These are phyloP conservation scores for Narthecium ossifragum DNA, from an alignment of 106 monocot genomes.

Conservation along the genomic window DNA sequence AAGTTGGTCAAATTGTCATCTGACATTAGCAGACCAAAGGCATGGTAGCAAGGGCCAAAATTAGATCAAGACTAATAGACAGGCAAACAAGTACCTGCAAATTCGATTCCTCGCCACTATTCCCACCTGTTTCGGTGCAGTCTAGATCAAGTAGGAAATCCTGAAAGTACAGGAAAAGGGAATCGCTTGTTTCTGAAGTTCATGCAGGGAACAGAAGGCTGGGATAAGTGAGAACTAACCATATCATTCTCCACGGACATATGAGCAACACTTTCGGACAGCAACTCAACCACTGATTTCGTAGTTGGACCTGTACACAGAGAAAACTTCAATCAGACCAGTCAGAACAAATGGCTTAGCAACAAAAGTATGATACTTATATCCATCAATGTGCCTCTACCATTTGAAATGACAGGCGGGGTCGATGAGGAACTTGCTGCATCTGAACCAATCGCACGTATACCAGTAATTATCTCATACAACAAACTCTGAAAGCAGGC, in stretches of 20 bases:
- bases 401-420: constrained; percentile 40
- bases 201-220: neutral
- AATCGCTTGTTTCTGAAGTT: neutral
- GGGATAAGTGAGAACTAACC: constrained; percentile 24
- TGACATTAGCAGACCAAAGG: too few relatives aligned
- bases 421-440: constrained; percentile 83
- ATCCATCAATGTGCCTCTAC: constrained; percentile 12
- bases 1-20: too few relatives aligned
- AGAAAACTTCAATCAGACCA: too few relatives aligned
- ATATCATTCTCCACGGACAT: constrained; percentile 46
- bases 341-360: neutral
- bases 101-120: constrained; percentile 25
- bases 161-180: constrained; percentile 20
- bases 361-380: neutral
- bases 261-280: constrained; percentile 54
- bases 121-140: constrained; percentile 30
- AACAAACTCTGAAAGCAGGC: constrained; percentile 58
- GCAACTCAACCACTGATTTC: constrained; percentile 86
- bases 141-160: constrained; percentile 52
- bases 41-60: too few relatives aligned
- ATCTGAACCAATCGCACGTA: constrained; percentile 41
- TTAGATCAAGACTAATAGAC: too few relatives aligned
- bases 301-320: constrained; percentile 29
- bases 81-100: constrained; percentile 29
- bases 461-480: constrained; percentile 74